Evolutionary conservation across 345 rosid genomes (phyloP), one percentile per base, ranked within the genome.

Genomic region (Pistacia vera): DNA sequence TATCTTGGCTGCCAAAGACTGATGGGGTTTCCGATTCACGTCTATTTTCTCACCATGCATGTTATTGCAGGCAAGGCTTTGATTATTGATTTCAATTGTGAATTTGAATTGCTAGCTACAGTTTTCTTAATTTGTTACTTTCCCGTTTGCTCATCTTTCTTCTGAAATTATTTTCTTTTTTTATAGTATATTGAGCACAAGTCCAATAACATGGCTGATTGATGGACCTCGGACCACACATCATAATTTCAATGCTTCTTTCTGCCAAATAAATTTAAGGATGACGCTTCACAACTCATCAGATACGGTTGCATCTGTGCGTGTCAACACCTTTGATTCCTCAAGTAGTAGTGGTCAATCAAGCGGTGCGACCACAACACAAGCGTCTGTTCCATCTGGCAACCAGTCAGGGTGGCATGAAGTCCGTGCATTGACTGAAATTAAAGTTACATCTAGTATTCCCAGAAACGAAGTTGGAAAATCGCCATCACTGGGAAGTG

Each of bases 251-350:
- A 80, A 84, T 13, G 65, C 82, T 68, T 87, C 91, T 44, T 86
- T 87, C 56, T 90, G 93, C 62, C 90, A 90, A 78, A 70, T 92
- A 33, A 81, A 85, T 69, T 83, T 91, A 65, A 88, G 51, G 80
- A 87, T 91, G 90, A 81, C 81, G 41, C 81, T 96, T 63, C 88
- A 82, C 90, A 96, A 96, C 84, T 86, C 95, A 54, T 86, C 92
- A 17, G 81, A 83, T 63, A 75, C 82, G 35, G 52, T 66, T 54
- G 82, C 82, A 71, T 84, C 89, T 54, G 91, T 92, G 78, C 77
- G 44, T 71, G 72, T 92, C 66, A 79, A 75, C 63, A 86, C 92
- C 77, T 61, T 63, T 60, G 93, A 88, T 86, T 63, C 76, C 51
- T 38, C 79, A 17, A 48, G 63, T 25, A 55, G 57, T 58, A 36